Evolutionary conservation across 2,329 filamentous ascomycete genomes (phyloP).

Genomic region (Corniculantispora saksenae): DNA sequence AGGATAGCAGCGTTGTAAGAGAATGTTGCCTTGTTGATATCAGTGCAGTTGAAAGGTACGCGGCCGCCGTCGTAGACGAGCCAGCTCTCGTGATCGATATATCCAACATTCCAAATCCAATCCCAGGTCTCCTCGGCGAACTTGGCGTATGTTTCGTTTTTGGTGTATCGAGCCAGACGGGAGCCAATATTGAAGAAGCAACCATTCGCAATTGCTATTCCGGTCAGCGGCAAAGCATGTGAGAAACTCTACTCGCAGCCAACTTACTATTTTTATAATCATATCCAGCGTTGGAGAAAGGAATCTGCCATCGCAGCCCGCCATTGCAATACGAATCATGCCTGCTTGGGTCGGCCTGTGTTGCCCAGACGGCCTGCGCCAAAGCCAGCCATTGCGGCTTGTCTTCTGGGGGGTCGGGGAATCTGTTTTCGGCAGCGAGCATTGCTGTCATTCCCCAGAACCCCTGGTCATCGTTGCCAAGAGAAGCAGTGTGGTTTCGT

Average conservation of each 20-base stretch:
- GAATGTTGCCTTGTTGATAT: constrained; percentile 64
- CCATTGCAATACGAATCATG: constrained; percentile 66
- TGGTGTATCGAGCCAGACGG: constrained; percentile 70
- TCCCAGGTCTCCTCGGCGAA: constrained; percentile 64
- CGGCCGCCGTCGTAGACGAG: constrained; percentile 66
- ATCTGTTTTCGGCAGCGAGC: constrained; percentile 65
- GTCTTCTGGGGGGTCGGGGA: constrained; percentile 56
- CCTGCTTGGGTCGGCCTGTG: constrained; percentile 59
- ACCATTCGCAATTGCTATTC: constrained; percentile 58
- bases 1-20: constrained; percentile 67
- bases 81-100: constrained; percentile 61
- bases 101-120: constrained; percentile 56
- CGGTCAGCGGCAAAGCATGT: neutral
- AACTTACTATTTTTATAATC: constrained; percentile 67
- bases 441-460: constrained; percentile 71
- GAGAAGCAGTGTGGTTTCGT: constrained; percentile 55
- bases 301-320: constrained; percentile 78
- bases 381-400: constrained; percentile 64
- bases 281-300: constrained; percentile 71
- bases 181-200: constrained; percentile 67
- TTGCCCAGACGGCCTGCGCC: constrained; percentile 70
- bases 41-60: constrained; percentile 58
- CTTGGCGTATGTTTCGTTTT: constrained; percentile 63
- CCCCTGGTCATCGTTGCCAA: constrained; percentile 71
- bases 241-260: neutral